Base-by-base conservation (phyloP, 257 asterid species). In the Lavandula angustifolia region DNA sequence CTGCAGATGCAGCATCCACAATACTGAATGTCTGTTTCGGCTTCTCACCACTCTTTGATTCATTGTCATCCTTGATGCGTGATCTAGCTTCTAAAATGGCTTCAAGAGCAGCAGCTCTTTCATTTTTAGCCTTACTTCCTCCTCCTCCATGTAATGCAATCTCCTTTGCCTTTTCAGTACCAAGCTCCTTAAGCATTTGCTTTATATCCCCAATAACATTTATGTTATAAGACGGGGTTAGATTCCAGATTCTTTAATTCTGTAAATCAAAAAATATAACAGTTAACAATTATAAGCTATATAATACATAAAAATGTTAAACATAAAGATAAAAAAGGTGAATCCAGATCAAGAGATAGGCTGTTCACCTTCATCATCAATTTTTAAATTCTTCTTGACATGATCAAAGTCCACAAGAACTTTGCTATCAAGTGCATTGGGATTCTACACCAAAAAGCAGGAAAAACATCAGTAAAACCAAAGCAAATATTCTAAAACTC, bases 111-210 rank as follows among this genome's bases (percentile, higher is more conserved):
- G 86, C 86, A 72, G 95, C 97, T 75, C 97, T 86, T 83, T 90
- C 92, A 60, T 76, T 77, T 58, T 61, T 80, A 50, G 96, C 99
- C 82, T 90, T 90, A 81, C 67, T 91, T 62, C 99, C 97, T 54
- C 99, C 99, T n/a, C 99, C 97, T 66, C 99, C 99, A 67, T 78
- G 95, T 76, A 87, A 68, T 46, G 97, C 97, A 63, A 94, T 90
- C 78, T 94, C 96, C 84, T 87, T 90, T 6, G 81, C 99, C 9
- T 78, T 87, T 64, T 94, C 99, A 57, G 95, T 90, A 58, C 96
- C 97, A 68, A 90, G 98, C 76, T 90, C 97, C 83, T 84, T 80
- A 9, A 94, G 86, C 97, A 90, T 84, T 78, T 81, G 95, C 74
- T 87, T 90, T 67, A 94, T 80, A 68, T 94, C 96, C 68, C 98